Evolutionary conservation across 2,329 filamentous ascomycete genomes (phyloP), one percentile per base, ranked within the genome.

Genomic region (Penicillium vulpinum): DNA sequence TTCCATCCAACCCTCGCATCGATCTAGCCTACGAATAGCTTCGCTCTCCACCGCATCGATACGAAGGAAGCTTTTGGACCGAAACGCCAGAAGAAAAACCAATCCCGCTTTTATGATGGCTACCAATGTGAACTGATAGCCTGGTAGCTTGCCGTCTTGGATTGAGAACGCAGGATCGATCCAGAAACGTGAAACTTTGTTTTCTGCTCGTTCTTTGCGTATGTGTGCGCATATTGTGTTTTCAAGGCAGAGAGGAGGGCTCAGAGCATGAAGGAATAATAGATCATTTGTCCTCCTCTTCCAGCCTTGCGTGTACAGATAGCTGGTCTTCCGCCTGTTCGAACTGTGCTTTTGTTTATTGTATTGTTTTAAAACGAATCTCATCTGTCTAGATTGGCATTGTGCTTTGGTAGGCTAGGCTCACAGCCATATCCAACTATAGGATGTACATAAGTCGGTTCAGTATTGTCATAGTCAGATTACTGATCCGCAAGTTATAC

Each of bases 261-360:
- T 49, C 51, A 48, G 52, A 57, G 63, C 52, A 59, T 47, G 57
- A 57, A 60, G 62, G 56, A 62, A 60, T 66, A 62, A 65, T 66
- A 67, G 65, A 66, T 46, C 43, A 47, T 39, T 56, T 43, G 40
- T 55, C 61, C 40, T 54, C 55, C 60, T 58, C 59, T 64, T 62
- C 67, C 60, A 61, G 63, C 64, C 65, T 70, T 70, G 70, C 68
- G 72, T 75, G 73, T 75, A 75, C 73, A 75, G 72, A 74, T 75
- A 75, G 70, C 71, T 74, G 70, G 71, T 72, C 62, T 68, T 69
- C 64, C 58, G 66, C 67, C 66, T 69, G 62, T 69, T 70, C 66
- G 62, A 72, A 71, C 68, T 73, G 69, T 72, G 70, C 69, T 72
- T 67, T 66, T 65, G 59, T 66, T 66, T 64, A 60, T 65, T 62